phyloP scores from a whole-genome alignment of 164 flowering plant genomes.

The Kalanchoe fedtschenkoi region DNA sequence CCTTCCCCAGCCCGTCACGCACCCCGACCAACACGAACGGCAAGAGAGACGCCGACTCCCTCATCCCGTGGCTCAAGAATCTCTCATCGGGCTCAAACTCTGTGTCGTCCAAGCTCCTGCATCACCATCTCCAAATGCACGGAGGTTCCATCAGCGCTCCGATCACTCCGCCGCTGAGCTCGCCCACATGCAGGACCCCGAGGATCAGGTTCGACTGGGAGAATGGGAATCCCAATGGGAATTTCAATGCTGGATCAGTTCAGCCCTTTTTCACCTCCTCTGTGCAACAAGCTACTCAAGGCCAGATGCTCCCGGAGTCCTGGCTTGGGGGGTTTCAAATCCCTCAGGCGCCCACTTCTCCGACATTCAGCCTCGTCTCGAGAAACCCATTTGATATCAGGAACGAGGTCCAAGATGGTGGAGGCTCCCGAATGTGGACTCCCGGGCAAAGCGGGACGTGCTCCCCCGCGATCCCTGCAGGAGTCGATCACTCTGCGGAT shows the following conservation, averaged over 20 bases:
- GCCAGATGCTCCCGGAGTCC: slow-evolving; percentile 55
- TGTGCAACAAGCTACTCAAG: slow-evolving; percentile 76
- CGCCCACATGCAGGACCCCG: slow-evolving; percentile 70
- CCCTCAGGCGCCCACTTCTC: slow-evolving; percentile 51
- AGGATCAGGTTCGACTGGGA: slow-evolving; percentile 56
- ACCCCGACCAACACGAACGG: too few species aligned
- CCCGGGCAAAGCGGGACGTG: slow-evolving; percentile 96
- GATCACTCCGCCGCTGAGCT: slow-evolving; percentile 83
- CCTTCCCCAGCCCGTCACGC: slow-evolving; percentile 44
- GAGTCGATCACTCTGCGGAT: slow-evolving; percentile 51
- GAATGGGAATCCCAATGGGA: slow-evolving; percentile 25
- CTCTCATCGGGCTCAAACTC: slow-evolving; percentile 58
- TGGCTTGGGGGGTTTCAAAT: slow-evolving; percentile 51
- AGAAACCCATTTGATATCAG: slow-evolving; percentile 53
- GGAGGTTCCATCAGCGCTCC: slow-evolving; percentile 91
- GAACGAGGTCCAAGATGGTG: slow-evolving; percentile 35
- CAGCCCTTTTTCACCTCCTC: slow-evolving; percentile 61
- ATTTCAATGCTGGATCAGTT: slow-evolving; percentile 39
- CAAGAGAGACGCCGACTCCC: slow-evolving; percentile 56
- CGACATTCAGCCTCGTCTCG: slow-evolving; percentile 73
- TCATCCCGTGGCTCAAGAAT: slow-evolving; percentile 92
- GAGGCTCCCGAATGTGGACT: slow-evolving; percentile 83
- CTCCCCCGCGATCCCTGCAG: slow-evolving; percentile 67
- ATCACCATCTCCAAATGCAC: slow-evolving; percentile 45
- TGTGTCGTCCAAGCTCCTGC: slow-evolving; percentile 51